Percentiles rank a stretch among this genome's conserved stretches.
phyloP scores from a whole-genome alignment of 768 basidiomycete species.

The Podaxis carcinomalis region DNA sequence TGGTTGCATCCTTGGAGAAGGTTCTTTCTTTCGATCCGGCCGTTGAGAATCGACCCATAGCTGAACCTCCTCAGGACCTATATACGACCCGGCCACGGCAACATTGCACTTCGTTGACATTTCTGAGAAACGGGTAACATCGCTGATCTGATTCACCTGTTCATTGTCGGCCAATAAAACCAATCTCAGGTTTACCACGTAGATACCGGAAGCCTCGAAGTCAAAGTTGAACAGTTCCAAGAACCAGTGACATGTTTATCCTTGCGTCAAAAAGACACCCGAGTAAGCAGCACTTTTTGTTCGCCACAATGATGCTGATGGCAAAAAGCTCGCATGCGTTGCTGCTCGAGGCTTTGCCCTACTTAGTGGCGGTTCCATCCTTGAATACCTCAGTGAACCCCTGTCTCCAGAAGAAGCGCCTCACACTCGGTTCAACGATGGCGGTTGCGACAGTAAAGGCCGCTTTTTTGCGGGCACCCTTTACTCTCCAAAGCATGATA shows the following conservation, averaged over 20 bases:
- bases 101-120: conserved; percentile 71
- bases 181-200: conserved; percentile 47
- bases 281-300: conserved; percentile 29
- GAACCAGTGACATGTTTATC: conserved; percentile 57
- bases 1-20: conserved; percentile 61
- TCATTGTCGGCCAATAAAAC: conserved; percentile 9
- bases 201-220: conserved; percentile 33
- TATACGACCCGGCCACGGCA: conserved; percentile 52
- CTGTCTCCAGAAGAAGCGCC: conserved; percentile 35
- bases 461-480: conserved; percentile 68
- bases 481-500: conserved; percentile 40
- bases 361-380: conserved; percentile 35
- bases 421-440: conserved; percentile 65
- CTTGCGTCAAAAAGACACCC: conserved; percentile 40
- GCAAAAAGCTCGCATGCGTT: conserved; percentile 51
- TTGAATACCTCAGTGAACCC: conserved; percentile 50
- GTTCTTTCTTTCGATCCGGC: conserved; percentile 25
- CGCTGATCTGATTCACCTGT: not conserved
- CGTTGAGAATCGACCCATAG: not conserved
- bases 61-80: conserved; percentile 39
- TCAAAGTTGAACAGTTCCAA: conserved; percentile 45
- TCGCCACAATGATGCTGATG: conserved; percentile 3
- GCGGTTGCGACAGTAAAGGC: conserved; percentile 60
- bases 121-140: conserved; percentile 42
- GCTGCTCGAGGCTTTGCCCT: conserved; percentile 54